These are phyloP conservation scores for Pseudogymnoascus sp. DNA, from an alignment of 2,329 filamentous ascomycete genomes.

Conservation along the genomic window DNA sequence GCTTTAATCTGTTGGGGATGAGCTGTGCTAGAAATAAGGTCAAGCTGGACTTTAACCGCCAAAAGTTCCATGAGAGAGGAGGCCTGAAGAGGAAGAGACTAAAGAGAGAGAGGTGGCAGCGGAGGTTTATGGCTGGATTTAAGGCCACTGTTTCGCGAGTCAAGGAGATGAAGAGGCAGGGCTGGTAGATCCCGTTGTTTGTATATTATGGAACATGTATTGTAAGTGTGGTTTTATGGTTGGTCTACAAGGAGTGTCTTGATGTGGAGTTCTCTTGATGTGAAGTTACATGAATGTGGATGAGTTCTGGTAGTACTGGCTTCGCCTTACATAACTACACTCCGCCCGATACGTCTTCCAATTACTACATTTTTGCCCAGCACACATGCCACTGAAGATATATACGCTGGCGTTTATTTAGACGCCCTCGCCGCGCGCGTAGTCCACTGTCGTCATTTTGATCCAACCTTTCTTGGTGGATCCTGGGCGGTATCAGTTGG, in stretches of 20 bases:
- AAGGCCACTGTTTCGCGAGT: conserved; percentile 55
- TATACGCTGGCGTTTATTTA: neutral
- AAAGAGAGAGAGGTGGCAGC: conserved; percentile 58
- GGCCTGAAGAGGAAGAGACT: conserved; percentile 73
- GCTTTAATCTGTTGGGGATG: conserved; percentile 30
- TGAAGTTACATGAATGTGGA: neutral
- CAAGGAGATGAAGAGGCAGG: conserved; percentile 62
- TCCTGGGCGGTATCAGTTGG: neutral
- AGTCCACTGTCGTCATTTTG: neutral
- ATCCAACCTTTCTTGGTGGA: neutral
- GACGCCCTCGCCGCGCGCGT: neutral
- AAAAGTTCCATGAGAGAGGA: conserved; percentile 66
- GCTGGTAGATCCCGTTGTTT: conserved; percentile 49
- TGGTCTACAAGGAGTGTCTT: neutral
- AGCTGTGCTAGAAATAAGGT: conserved; percentile 48
- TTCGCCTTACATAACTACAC: neutral
- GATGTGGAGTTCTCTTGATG: neutral
- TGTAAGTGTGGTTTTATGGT: neutral
- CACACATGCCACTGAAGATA: neutral
- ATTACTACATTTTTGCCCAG: neutral
- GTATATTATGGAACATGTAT: conserved; percentile 10
- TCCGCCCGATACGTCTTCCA: neutral
- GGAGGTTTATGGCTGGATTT: conserved; percentile 62
- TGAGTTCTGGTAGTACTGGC: neutral
- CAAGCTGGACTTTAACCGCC: conserved; percentile 42